Conservation (phyloP, 148 eudicot species). For the Rheum nobile region DNA sequence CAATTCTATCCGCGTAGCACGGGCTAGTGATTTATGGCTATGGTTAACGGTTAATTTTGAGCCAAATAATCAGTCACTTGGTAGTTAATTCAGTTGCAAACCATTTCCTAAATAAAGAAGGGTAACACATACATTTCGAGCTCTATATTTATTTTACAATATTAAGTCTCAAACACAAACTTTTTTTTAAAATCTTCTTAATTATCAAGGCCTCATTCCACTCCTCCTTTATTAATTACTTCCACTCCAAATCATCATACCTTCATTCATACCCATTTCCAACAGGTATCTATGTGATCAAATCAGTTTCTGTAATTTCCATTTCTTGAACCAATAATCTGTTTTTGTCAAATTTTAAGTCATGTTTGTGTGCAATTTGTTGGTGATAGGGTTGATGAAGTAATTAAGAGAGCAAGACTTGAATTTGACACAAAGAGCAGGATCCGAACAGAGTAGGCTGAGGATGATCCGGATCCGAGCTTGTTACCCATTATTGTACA, state of each 20-base stretch:
- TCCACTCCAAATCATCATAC: not conserved
- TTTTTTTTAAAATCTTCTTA: not conserved
- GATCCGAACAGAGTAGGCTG: not conserved
- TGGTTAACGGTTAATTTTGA: not conserved
- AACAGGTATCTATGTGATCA: not conserved
- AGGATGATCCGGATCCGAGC: constrained; percentile 20
- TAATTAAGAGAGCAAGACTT: not conserved
- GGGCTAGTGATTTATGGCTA: not conserved
- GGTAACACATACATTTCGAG: not conserved
- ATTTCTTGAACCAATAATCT: too few relatives aligned
- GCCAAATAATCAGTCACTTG: not conserved
- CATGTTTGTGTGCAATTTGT: not conserved
- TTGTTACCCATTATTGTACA: constrained; percentile 21
- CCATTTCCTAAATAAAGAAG: constrained; percentile 1
- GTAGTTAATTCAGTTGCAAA: constrained; percentile 3
- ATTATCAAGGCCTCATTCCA: not conserved
- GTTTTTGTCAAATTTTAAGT: too few relatives aligned
- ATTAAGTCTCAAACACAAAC: not conserved
- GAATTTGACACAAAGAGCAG: not conserved
- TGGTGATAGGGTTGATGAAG: not conserved
- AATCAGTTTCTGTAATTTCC: not conserved
- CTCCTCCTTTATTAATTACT: not conserved
- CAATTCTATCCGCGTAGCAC: not conserved
- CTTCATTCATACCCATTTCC: not conserved
- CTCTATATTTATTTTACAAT: not conserved